phyloP scores from a whole-genome alignment of 768 basidiomycete genomes.

The Tricholoma sp. region DNA sequence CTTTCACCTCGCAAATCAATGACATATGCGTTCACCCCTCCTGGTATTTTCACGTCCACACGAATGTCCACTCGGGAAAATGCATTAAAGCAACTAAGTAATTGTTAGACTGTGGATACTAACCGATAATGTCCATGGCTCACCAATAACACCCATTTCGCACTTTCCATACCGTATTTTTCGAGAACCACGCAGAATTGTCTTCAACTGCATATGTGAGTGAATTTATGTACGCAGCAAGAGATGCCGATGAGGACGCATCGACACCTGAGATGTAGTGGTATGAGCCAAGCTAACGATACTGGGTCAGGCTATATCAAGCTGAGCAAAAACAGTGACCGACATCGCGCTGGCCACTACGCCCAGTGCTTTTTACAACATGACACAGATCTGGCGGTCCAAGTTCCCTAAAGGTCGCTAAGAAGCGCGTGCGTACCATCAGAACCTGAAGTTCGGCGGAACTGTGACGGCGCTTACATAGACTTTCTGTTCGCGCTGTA shows the following conservation, averaged over 20 bases:
- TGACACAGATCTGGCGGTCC: slow-evolving; percentile 97
- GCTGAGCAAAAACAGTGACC: slow-evolving; percentile 23
- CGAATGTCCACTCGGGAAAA: slow-evolving; percentile 95
- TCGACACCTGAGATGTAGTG: slow-evolving; percentile 99
- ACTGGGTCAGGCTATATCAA: neutral
- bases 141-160: slow-evolving; percentile 91
- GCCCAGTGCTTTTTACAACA: slow-evolving; percentile 87
- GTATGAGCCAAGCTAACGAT: slow-evolving; percentile 80
- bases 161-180: slow-evolving; percentile 83
- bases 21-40: slow-evolving; percentile 91
- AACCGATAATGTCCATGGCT: slow-evolving; percentile 18
- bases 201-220: slow-evolving; percentile 96
- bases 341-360: slow-evolving; percentile 82
- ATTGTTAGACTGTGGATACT: neutral
- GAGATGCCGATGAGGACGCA: slow-evolving; percentile 93
- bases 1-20: slow-evolving; percentile 92
- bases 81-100: slow-evolving; percentile 89
- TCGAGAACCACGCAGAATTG: slow-evolving; percentile 86
- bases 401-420: slow-evolving; percentile 94
- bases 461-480: slow-evolving; percentile 49
- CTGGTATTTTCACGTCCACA: slow-evolving; percentile 98
- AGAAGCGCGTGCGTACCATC: slow-evolving; percentile 16
- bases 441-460: slow-evolving; percentile 1
- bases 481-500: slow-evolving; percentile 83
- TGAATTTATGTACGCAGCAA: slow-evolving; percentile 98